Base-by-base conservation (phyloP, 2,329 filamentous ascomycete genomes). In the Xylaria sp. region DNA sequence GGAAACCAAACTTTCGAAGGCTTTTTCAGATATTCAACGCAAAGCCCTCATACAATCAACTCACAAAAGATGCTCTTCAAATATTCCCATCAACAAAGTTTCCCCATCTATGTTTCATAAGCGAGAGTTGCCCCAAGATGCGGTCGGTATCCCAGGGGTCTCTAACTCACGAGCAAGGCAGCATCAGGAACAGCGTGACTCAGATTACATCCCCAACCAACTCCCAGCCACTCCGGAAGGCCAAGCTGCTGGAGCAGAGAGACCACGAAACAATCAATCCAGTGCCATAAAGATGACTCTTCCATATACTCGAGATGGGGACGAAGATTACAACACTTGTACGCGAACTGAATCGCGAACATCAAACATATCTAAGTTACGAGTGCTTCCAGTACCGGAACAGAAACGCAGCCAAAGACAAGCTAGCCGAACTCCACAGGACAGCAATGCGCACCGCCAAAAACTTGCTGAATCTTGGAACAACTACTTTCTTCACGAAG, bases 341-440 rank as follows among this genome's bases (percentile, higher is more conserved):
- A 25, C 34, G 32, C 56, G 70, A 36, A 48, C 70, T 25, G 36
- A 20, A 23, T 76, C 75, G 34, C 71, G 69, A 50, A 63, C 71
- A 12, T 76, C 75, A 2, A 76, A 75, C 43, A 72, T 73, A 53
- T 73, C 75, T 0, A 76, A 65, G 34, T 60, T 34, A 6, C 72
- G 74, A 30, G 64, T 50, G 32, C 63, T 68, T 46, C n/a, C 2
- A 25, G 23, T 8, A 18, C 25, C 4, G 10, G n/a, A 41, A 25
- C 53, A 25, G 12, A 57, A 20, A 34, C 65, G 48, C 32, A 23
- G 7, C 1, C 48, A 36, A 34, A 62, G 45, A 10, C 56, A 57
- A 28, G 8, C 20, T 6, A 72, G 62, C 18, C 72, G 66, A 13
- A 67, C 50, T n/a, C 56, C 68, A 10, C 61, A 69, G n/a, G 66